Conservation (phyloP, 2,329 filamentous ascomycete genomes). For the Chaetomiaceae sp. region DNA sequence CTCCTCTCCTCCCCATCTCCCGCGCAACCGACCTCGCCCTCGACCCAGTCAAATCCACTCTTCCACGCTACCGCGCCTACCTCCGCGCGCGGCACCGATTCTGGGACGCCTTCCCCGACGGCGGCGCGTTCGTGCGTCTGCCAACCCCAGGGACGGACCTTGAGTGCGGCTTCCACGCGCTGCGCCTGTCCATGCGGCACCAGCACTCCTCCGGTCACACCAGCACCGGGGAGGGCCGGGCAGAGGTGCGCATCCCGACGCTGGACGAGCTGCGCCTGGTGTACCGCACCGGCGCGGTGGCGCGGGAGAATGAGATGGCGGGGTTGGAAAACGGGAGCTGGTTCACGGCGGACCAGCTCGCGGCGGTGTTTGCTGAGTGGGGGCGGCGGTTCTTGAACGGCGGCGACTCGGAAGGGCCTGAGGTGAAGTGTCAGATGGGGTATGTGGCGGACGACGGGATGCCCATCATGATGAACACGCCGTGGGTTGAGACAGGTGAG, state of each 20-base stretch:
- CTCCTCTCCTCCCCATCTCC: neutral
- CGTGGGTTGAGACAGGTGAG: conserved; percentile 13
- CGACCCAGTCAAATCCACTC: conserved; percentile 1
- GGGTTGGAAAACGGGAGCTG: conserved; percentile 10
- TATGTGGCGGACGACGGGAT: conserved; percentile 16
- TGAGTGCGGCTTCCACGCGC: conserved; percentile 18
- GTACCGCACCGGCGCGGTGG: neutral
- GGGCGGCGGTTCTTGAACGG: conserved; percentile 4
- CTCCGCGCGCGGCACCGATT: conserved; percentile 16
- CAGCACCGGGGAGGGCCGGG: neutral
- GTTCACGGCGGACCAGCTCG: conserved; percentile 19
- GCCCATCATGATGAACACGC: conserved; percentile 21
- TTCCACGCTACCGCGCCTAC: conserved; percentile 16
- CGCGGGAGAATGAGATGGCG: neutral
- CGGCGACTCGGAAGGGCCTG: too few relatives aligned
- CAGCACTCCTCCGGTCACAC: too few relatives aligned
- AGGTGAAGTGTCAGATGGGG: conserved; percentile 17
- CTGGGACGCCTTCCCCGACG: conserved; percentile 15
- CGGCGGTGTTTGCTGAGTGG: conserved; percentile 17
- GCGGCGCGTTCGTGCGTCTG: conserved; percentile 12
- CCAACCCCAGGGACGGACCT: conserved; percentile 15
- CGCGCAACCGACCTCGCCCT: conserved; percentile 16
- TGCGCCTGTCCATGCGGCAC: conserved; percentile 11
- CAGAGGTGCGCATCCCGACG: conserved; percentile 5
- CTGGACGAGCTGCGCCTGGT: conserved; percentile 11